Conservation (phyloP, 164 flowering plant species). For the Dillenia turbinata region DNA sequence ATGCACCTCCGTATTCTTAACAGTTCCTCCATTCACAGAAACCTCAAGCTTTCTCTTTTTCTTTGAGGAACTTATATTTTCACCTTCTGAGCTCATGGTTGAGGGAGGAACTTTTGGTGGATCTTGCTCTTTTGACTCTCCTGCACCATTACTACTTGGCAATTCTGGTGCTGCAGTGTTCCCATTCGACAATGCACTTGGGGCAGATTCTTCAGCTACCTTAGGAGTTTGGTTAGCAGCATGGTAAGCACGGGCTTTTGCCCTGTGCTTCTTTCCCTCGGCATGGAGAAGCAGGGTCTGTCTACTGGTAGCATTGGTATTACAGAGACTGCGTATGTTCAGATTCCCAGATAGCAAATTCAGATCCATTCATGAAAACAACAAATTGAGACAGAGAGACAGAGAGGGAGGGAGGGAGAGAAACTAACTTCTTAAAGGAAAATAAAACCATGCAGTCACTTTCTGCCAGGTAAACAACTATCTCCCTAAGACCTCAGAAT, state of each 20-base stretch:
- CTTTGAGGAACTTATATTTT: conserved; percentile 29
- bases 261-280: conserved; percentile 92
- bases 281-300: conserved; percentile 88
- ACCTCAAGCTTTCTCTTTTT: conserved; percentile 58
- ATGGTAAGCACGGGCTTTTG: conserved; percentile 81
- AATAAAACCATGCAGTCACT: too few relatives aligned
- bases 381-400: background rate
- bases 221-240: conserved; percentile 55
- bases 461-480: too few relatives aligned
- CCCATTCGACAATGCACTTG: conserved; percentile 15
- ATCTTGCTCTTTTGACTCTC: conserved; percentile 27
- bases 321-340: conserved; percentile 65
- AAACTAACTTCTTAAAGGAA: too few relatives aligned
- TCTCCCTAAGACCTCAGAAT: too few relatives aligned
- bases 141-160: conserved; percentile 7
- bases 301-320: conserved; percentile 74
- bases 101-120: conserved; percentile 13
- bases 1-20: conserved; percentile 7
- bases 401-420: too few relatives aligned
- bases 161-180: conserved; percentile 15
- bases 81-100: conserved; percentile 15
- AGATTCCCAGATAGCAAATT: background rate
- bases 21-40: conserved; percentile 9
- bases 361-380: conserved; percentile 1
- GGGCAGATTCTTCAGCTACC: conserved; percentile 33